A percentile compares a stretch with the other conserved stretches of the same genome.
Evolutionary conservation across 495 filamentous ascomycete species (phyloP).

Genomic region (Diplogelasinospora grovesii): DNA sequence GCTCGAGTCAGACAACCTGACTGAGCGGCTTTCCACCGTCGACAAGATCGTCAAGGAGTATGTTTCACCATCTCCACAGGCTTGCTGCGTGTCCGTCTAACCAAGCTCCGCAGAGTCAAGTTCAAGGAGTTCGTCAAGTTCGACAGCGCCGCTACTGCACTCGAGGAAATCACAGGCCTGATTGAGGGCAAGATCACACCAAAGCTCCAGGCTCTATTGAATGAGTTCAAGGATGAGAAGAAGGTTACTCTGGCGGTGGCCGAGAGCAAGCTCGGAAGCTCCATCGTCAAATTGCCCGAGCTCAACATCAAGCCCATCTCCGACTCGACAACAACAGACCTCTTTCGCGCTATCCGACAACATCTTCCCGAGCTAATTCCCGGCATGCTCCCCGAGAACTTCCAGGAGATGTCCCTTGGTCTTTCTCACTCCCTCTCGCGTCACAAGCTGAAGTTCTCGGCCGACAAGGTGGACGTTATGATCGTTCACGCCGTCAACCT

Average conservation of each 20-base stretch:
- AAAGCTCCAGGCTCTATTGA: constrained; percentile 70
- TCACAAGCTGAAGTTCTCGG: constrained; percentile 97
- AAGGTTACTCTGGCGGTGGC: constrained; percentile 93
- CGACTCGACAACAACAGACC: constrained; percentile 77
- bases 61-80: too few relatives aligned
- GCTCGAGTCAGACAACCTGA: constrained; percentile 73
- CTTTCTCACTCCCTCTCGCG: constrained; percentile 96
- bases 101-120: constrained; percentile 59
- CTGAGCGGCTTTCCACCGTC: constrained; percentile 64
- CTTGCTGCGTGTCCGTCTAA: neutral
- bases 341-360: constrained; percentile 89
- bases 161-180: constrained; percentile 81
- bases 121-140: constrained; percentile 97
- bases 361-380: constrained; percentile 88
- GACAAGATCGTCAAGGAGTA: constrained; percentile 85
- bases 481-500: constrained; percentile 94
- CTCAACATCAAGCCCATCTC: constrained; percentile 79
- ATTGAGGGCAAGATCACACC: constrained; percentile 96
- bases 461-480: constrained; percentile 99
- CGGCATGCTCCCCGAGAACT: constrained; percentile 73
- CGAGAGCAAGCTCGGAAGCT: constrained; percentile 86
- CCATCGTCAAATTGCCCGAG: constrained; percentile 87
- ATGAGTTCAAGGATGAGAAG: constrained; percentile 94
- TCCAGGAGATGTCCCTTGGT: constrained; percentile 89
- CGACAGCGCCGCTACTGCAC: constrained; percentile 76